Base-by-base conservation (phyloP, 148 eudicot species). In the Amaranthus palmeri region DNA sequence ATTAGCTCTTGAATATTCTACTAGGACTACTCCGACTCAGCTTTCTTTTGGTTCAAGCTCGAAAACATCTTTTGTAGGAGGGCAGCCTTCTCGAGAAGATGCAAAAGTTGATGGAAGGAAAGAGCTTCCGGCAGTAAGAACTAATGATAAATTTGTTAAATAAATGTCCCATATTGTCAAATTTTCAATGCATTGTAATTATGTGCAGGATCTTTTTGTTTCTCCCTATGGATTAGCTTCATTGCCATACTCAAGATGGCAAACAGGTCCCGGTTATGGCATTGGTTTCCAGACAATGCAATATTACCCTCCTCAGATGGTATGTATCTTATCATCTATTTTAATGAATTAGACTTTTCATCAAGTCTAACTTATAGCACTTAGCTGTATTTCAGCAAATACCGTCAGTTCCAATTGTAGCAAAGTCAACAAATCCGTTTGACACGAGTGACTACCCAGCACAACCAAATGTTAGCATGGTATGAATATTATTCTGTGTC, bases 381-480 rank as follows among this genome's bases (percentile, higher is more conserved):
- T 49, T 81, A 73, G 45, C 74, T 72, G 51, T 68, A 45, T 61
- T 73, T 57, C 82, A 87, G 97, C 77, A 75, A 44, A 72, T 61
- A 47, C 67, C 81, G 67, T 73, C 75, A 72, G 70, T 80, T 65
- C 77, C 75, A 15, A 68, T 61, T 65, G 69, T 83, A 49, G 62
- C 78, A 71, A 83, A 70, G 76, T 81, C 96, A 36, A 84, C 47
- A 73, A 92, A 92, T 68, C 97, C 97, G 43, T 92, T 92, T 62
- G 97, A 92, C 75, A 63, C 81, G 41, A 80, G 71, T 61, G 85
- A 83, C 56, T 75, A 83, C 54, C 25, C 43, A 40, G 18, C 65
- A 61, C 86, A 82, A 76, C 75, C 56, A 72, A 80, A 70, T 58
- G 62, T 57, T 6, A 68, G 77, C 74, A 67, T 53, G 89, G 97